phyloP scores from a whole-genome alignment of 805 yeast genomes.

The Candida railenensis region DNA sequence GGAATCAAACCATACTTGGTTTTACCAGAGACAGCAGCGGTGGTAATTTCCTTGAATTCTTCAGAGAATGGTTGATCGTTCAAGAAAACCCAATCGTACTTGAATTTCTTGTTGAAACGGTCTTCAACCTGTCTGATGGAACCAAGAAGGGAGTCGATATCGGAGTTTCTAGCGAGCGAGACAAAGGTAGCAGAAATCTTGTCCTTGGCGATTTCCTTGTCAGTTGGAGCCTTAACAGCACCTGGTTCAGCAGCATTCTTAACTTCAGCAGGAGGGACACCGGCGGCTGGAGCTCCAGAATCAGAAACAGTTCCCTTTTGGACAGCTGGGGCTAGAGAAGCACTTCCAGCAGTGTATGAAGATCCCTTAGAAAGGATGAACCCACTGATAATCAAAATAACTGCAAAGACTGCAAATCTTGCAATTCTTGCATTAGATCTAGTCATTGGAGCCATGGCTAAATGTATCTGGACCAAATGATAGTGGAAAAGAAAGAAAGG shows the following conservation, averaged over 20 bases:
- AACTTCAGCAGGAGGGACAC: slow-evolving; percentile 12
- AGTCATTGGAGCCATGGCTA: slow-evolving; percentile 2
- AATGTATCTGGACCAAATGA: background rate
- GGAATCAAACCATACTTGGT: slow-evolving; percentile 80
- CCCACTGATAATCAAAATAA: slow-evolving; percentile 34
- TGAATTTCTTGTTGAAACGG: slow-evolving; percentile 75
- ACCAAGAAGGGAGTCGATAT: slow-evolving; percentile 56
- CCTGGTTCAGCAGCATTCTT: slow-evolving; percentile 10
- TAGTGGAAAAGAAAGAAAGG: background rate
- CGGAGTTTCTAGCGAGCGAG: slow-evolving; percentile 75
- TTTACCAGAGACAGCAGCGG: slow-evolving; percentile 69
- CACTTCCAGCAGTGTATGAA: slow-evolving; percentile 14
- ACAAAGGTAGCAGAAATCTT: slow-evolving; percentile 78
- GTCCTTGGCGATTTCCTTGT: slow-evolving; percentile 3
- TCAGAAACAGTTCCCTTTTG: background rate
- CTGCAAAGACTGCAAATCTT: slow-evolving; percentile 37
- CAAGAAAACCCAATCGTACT: slow-evolving; percentile 94
- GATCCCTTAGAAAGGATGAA: slow-evolving; percentile 38
- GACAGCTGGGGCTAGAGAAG: background rate
- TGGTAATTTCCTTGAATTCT: slow-evolving; percentile 70
- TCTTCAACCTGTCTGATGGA: slow-evolving; percentile 83
- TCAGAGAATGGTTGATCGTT: slow-evolving; percentile 84
- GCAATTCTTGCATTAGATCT: slow-evolving; percentile 39
- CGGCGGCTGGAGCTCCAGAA: slow-evolving; percentile 4
- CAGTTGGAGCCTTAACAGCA: slow-evolving; percentile 8